A percentile compares a stretch with the other conserved stretches of the same genome.
phyloP scores from a whole-genome alignment of 208 protist species.

The Trypanosoma theileri region DNA sequence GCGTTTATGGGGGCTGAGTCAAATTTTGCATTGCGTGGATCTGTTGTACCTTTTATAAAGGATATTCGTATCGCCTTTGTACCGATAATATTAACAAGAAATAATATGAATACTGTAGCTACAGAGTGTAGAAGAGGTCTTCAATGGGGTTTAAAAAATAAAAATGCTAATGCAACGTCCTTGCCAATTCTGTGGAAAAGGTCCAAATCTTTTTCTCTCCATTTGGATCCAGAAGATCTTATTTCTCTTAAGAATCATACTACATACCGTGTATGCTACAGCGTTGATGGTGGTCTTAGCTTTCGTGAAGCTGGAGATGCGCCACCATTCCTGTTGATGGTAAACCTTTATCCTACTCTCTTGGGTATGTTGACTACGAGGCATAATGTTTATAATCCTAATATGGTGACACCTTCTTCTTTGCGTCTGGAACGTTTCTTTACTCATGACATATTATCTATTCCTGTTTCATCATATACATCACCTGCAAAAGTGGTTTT shows the following conservation, averaged over 20 bases:
- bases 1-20: slow-evolving; percentile 51
- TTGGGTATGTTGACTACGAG: slow-evolving; percentile 14
- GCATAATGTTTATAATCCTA: neutral
- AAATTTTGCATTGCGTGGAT: slow-evolving; percentile 38
- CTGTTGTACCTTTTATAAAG: slow-evolving; percentile 44
- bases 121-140: neutral
- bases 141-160: neutral
- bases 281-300: slow-evolving; percentile 53
- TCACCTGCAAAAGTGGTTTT: slow-evolving; percentile 1
- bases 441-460: slow-evolving; percentile 8
- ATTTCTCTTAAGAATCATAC: slow-evolving; percentile 24
- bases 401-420: slow-evolving; percentile 19
- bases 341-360: slow-evolving; percentile 32
- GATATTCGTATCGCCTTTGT: slow-evolving; percentile 46
- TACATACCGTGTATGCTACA: slow-evolving; percentile 55
- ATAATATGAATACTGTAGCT: neutral
- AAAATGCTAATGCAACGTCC: neutral
- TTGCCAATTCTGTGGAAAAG: slow-evolving; percentile 27
- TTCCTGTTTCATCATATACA: neutral
- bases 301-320: slow-evolving; percentile 36
- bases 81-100: slow-evolving; percentile 7
- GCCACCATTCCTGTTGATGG: slow-evolving; percentile 18
- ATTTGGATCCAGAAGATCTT: slow-evolving; percentile 39
- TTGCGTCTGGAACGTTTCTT: slow-evolving; percentile 32
- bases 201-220: slow-evolving; percentile 26